Conservation (phyloP, 2,329 filamentous ascomycete genomes). For the Exophiala dermatitidis region DNA sequence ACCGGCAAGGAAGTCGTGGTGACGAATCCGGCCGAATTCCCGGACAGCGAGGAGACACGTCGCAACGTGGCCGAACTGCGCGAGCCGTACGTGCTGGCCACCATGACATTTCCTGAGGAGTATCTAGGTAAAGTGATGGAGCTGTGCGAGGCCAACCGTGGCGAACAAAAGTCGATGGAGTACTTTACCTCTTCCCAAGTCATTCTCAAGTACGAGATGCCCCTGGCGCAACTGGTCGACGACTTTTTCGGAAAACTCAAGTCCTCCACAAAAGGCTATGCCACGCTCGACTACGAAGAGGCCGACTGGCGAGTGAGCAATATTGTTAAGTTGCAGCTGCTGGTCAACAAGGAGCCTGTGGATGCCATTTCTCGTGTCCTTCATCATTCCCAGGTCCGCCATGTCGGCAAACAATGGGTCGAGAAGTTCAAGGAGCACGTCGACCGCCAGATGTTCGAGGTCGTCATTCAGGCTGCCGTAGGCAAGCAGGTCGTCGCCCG, state of each 20-base stretch:
- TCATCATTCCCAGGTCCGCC: slow-evolving; percentile 71
- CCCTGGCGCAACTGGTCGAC: slow-evolving; percentile 82
- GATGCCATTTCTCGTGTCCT: slow-evolving; percentile 91
- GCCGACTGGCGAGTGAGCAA: slow-evolving; percentile 74
- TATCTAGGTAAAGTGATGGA: slow-evolving; percentile 93
- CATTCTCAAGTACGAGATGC: slow-evolving; percentile 86
- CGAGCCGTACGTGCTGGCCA: slow-evolving; percentile 71
- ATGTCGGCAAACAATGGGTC: slow-evolving; percentile 80
- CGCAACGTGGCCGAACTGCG: slow-evolving; percentile 55
- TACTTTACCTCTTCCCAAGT: slow-evolving; percentile 92
- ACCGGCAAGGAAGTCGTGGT: slow-evolving; percentile 73
- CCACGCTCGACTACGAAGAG: slow-evolving; percentile 93
- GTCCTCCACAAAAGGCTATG: slow-evolving; percentile 87
- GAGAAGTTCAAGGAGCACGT: slow-evolving; percentile 96
- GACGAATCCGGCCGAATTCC: slow-evolving; percentile 81
- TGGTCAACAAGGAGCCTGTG: slow-evolving; percentile 89
- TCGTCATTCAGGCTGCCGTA: slow-evolving; percentile 85
- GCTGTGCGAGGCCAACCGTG: slow-evolving; percentile 82
- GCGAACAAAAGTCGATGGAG: slow-evolving; percentile 76
- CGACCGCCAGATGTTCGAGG: slow-evolving; percentile 92
- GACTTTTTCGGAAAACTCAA: slow-evolving; percentile 98
- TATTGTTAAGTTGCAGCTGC: slow-evolving; percentile 80
- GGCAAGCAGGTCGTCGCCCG: slow-evolving; percentile 77
- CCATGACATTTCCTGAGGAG: slow-evolving; percentile 85
- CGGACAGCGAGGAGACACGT: slow-evolving; percentile 57